Conservation (phyloP, 2,329 filamentous ascomycete genomes). For the Penicillium oxalicum region DNA sequence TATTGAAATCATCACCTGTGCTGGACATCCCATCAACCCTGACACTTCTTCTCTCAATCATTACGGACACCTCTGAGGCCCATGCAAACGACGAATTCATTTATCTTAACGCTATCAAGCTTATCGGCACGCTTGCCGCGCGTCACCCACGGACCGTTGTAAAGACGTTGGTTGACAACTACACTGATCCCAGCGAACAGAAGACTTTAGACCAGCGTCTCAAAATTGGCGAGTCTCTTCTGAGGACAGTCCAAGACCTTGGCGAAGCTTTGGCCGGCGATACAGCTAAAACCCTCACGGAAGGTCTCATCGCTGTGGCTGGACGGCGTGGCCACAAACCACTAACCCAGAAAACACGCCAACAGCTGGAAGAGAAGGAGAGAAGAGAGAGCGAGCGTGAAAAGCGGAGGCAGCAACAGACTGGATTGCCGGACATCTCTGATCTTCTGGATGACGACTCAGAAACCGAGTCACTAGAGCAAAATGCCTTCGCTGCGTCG, state of each 20-base stretch:
- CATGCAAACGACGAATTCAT: constrained; percentile 38
- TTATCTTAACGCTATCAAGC: constrained; percentile 40
- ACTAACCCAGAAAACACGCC: constrained; percentile 28
- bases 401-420: constrained; percentile 21
- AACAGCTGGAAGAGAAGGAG: constrained; percentile 23
- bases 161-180: constrained; percentile 37
- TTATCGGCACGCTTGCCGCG: constrained; percentile 37
- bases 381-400: constrained; percentile 24
- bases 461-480: constrained; percentile 32
- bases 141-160: constrained; percentile 39
- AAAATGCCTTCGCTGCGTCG: constrained; percentile 29
- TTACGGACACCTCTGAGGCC: constrained; percentile 30
- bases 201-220: constrained; percentile 36
- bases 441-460: constrained; percentile 21
- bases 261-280: constrained; percentile 35
- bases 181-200: constrained; percentile 35
- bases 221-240: constrained; percentile 37
- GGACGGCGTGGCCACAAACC: constrained; percentile 35
- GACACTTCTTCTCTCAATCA: constrained; percentile 35
- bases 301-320: constrained; percentile 36
- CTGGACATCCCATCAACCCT: constrained; percentile 41
- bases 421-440: constrained; percentile 9
- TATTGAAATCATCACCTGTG: constrained; percentile 38
- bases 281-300: constrained; percentile 33
- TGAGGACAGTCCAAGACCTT: constrained; percentile 39